phyloP scores from a whole-genome alignment of 495 filamentous ascomycete species.

The Jackrogersella minutella region DNA sequence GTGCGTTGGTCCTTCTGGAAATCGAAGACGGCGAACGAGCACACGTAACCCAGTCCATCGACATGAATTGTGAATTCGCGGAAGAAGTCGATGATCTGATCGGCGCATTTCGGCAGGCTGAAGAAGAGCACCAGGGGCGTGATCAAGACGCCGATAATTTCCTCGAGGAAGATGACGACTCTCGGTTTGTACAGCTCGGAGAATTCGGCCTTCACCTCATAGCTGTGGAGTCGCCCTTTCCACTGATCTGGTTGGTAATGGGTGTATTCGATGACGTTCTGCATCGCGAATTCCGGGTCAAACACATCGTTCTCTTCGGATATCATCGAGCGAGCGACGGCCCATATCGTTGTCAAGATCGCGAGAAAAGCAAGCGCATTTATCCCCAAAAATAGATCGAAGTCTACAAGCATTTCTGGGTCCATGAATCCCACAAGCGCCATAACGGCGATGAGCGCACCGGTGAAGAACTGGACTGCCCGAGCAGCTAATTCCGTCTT shows the following conservation, averaged over 20 bases:
- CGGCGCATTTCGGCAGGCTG: constrained; percentile 86
- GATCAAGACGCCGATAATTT: constrained; percentile 88
- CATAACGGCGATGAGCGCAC: constrained; percentile 84
- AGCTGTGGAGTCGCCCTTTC: constrained; percentile 87
- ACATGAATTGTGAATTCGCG: constrained; percentile 97
- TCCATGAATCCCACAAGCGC: constrained; percentile 82
- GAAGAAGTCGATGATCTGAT: constrained; percentile 96
- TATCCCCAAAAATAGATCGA: constrained; percentile 79
- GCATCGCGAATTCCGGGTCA: constrained; percentile 88
- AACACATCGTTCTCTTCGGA: constrained; percentile 90
- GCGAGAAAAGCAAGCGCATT: constrained; percentile 48
- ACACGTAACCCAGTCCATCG: constrained; percentile 94
- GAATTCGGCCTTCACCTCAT: constrained; percentile 85
- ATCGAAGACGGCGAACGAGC: constrained; percentile 97
- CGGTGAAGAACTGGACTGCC: constrained; percentile 86
- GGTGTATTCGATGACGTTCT: constrained; percentile 87
- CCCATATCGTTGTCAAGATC: constrained; percentile 71
- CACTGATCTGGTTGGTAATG: constrained; percentile 89
- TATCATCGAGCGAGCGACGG: constrained; percentile 76
- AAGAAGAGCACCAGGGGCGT: constrained; percentile 90
- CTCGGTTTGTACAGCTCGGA: constrained; percentile 87
- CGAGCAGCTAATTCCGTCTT: constrained; percentile 83
- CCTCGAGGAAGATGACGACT: constrained; percentile 88
- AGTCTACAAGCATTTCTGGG: constrained; percentile 87
- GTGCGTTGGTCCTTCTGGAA: constrained; percentile 84